phyloP scores from a whole-genome alignment of 208 protist species.

The Wallacemonas sp. region DNA sequence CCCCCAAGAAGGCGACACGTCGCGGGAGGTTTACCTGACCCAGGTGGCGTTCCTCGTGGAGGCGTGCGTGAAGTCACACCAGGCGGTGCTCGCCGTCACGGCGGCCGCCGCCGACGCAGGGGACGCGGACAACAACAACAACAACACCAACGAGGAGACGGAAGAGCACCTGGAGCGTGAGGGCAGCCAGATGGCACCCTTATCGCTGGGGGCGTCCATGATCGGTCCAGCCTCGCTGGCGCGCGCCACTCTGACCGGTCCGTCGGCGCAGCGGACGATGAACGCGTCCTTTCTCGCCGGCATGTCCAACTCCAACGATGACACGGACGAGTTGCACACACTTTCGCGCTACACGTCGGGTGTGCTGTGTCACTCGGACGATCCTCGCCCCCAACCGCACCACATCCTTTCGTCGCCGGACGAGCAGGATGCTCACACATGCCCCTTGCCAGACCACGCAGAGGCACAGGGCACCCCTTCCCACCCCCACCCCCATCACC shows the following conservation, averaged over 20 bases:
- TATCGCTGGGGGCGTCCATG: background rate
- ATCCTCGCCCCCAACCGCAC: too few relatives aligned
- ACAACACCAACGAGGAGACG: background rate
- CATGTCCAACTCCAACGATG: background rate
- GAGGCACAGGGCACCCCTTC: too few relatives aligned
- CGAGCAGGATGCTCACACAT: too few relatives aligned
- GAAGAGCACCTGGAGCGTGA: background rate
- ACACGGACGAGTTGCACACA: background rate
- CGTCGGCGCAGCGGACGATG: background rate
- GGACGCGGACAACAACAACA: background rate
- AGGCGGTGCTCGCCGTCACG: background rate
- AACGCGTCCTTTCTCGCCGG: background rate
- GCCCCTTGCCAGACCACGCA: too few relatives aligned
- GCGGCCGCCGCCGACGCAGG: background rate
- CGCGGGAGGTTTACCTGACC: constrained; percentile 21
- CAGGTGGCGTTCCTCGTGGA: constrained; percentile 31
- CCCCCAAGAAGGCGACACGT: background rate
- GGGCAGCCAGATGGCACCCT: too few relatives aligned
- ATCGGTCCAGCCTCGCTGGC: too few relatives aligned
- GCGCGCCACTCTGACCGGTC: background rate
- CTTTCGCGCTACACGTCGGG: background rate
- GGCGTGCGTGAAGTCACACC: constrained; percentile 14
- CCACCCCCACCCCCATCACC: too few relatives aligned
- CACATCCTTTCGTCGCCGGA: too few relatives aligned
- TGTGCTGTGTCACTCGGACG: too few relatives aligned